These are phyloP conservation scores for Poronia punctata DNA, from an alignment of 495 filamentous ascomycete species.

Conservation along the genomic window DNA sequence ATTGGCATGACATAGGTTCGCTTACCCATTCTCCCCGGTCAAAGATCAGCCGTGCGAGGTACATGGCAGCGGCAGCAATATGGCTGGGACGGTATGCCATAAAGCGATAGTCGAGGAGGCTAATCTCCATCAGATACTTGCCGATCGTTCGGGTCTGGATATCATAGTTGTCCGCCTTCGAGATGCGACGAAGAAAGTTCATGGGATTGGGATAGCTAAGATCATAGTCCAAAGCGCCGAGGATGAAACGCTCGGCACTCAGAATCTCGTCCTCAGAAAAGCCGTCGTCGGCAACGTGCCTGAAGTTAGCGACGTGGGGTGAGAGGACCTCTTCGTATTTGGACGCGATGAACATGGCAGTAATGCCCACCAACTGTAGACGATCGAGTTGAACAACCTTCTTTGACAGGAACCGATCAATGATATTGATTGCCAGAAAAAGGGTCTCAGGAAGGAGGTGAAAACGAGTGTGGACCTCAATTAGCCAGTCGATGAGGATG, in stretches of 20 bases:
- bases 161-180: constrained; percentile 97
- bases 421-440: constrained; percentile 95
- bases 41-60: constrained; percentile 81
- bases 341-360: constrained; percentile 98
- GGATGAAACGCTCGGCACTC: constrained; percentile 90
- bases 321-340: constrained; percentile 98
- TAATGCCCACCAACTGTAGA: constrained; percentile 91
- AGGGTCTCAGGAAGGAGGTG: constrained; percentile 95
- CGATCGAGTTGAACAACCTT: constrained; percentile 93
- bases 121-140: constrained; percentile 98
- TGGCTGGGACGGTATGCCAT: constrained; percentile 81
- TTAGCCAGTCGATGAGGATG: constrained; percentile 95
- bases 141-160: constrained; percentile 93
- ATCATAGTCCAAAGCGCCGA: constrained; percentile 87
- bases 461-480: constrained; percentile 96
- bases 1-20: not conserved
- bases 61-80: constrained; percentile 89
- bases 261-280: constrained; percentile 95
- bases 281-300: constrained; percentile 91
- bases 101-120: constrained; percentile 87
- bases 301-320: constrained; percentile 93
- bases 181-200: constrained; percentile 98
- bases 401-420: constrained; percentile 90
- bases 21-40: constrained; percentile 86
- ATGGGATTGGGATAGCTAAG: constrained; percentile 98